Base-by-base conservation (phyloP, 257 asterid species). In the Nicotiana tomentosiformis region DNA sequence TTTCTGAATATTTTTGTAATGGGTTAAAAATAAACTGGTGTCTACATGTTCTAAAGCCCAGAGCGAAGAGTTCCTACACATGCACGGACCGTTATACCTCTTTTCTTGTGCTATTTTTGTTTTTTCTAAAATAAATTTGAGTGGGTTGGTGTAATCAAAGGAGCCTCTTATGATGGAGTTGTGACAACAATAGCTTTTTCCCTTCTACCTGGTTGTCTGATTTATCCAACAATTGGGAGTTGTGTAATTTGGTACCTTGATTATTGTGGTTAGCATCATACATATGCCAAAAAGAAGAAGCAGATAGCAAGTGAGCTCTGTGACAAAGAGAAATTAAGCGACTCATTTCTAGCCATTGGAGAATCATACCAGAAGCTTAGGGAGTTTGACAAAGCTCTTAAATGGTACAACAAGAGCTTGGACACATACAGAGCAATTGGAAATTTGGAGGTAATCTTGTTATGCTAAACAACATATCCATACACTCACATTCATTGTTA, bases 311-410 rank as follows among this genome's bases (percentile, higher is more conserved):
- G 60, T 29, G 93, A 90, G 82, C 97, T 96, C 78, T 91, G 91
- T 87, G 98, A 94, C 91, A 91, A 79, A 85, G 98, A 91, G 90
- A 94, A 94, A 90, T 82, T 92, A 84, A 86, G 96, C 55, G 98
- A 96, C 87, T 94, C 98, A 62, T 93, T 88, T 91, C 79, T 94
- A 53, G 94, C 86, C 46, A 82, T 94, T 77, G 99, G 98, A 84
- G 98, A 96, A 90, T 88, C 99, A 65, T 90, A 93, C 86, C 91
- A 93, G 86, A 90, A 89, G 86, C 94, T 94, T 83, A 92, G 97
- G 78, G 82, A 87, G 77, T 93, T 91, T 85, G 78, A 78, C 56
- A 83, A 91, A 87, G 98, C 98, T 82, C 93, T 89, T 61, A 89
- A 91, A 83, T 96, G 99, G 99, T 90, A 88, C 90, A 84, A 83